Evolutionary conservation across 768 basidiomycete species (phyloP), one percentile per base, ranked within the genome.

Genomic region (Rossbeevera mucosa): DNA sequence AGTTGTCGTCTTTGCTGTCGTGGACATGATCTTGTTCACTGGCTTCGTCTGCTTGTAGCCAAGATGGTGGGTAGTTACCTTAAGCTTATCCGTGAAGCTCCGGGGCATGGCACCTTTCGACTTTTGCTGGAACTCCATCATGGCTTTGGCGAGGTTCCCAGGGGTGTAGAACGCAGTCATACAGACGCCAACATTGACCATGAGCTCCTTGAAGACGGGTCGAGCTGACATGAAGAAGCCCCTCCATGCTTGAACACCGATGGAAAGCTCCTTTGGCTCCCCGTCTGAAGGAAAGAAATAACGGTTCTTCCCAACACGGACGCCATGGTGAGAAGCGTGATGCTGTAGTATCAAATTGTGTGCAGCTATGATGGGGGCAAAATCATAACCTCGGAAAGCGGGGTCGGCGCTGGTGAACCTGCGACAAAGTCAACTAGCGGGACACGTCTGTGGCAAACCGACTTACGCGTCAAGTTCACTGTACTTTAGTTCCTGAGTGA

Each of bases 61-160:
- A 0, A 85, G 67, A 61, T 87, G 80, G 0, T 45, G 68, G 0
- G 81, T 84, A 13, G 72, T 74, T 7, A 90, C 79, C 60, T 77
- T 82, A 53, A 88, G 71, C 49, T 71, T 80, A 44, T 75, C 78
- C 6, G 72, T 69, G 56, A 86, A 77, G 1, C 70, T 67, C 47
- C 69, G 72, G 0, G 78, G 80, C 51, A 81, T 66, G 1, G 64
- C 81, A 1, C 72, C 72, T 2, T 62, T 58, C 0, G 80, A 76
- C 18, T 67, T 63, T 4, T 55, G 57, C 5, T 65, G 51, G 56
- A 86, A 88, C 2, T 71, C 75, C 7, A 70, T 18, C 44, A 90
- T 72, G 3, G 80, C 78, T 0, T 85, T 71, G 0, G 81, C 82
- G 8, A 91, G 73, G 54, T 83, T 87, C 0, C 85, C 82, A 0